Evolutionary conservation across 371 early-diverging fungal species (phyloP).

Genomic region (Mucor saturninus): DNA sequence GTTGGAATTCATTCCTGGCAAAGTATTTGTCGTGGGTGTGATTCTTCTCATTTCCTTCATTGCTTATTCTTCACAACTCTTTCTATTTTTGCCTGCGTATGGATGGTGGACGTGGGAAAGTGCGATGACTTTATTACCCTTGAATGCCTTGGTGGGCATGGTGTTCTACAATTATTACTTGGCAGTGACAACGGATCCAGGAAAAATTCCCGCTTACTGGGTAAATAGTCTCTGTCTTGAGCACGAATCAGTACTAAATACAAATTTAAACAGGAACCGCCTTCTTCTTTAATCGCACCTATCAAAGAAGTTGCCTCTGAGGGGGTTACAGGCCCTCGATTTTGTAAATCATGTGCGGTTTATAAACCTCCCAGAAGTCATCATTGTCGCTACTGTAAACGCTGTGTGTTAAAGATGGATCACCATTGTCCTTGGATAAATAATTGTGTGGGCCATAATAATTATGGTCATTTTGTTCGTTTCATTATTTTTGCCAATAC

Average conservation of each 20-base stretch:
- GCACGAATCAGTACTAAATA: too few species aligned
- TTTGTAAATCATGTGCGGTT: slow-evolving; percentile 72
- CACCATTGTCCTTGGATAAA: slow-evolving; percentile 98
- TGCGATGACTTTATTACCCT: slow-evolving; percentile 41
- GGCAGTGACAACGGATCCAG: slow-evolving; percentile 81
- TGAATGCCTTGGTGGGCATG: slow-evolving; percentile 70
- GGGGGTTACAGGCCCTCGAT: slow-evolving; percentile 61
- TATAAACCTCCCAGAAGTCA: slow-evolving; percentile 88
- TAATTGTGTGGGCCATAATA: slow-evolving; percentile 90
- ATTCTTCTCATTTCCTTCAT: slow-evolving; percentile 41
- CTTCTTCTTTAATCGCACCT: slow-evolving; percentile 31
- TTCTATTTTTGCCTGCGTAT: slow-evolving; percentile 41
- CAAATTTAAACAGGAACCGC: slow-evolving; percentile 38
- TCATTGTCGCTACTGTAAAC: slow-evolving; percentile 83
- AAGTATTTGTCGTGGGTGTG: slow-evolving; percentile 49
- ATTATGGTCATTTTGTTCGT: slow-evolving; percentile 88
- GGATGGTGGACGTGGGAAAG: slow-evolving; percentile 28
- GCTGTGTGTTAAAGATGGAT: slow-evolving; percentile 91
- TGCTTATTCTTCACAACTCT: slow-evolving; percentile 49
- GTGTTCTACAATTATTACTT: slow-evolving; percentile 85
- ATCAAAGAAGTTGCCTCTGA: slow-evolving; percentile 22
- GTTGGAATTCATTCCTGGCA: slow-evolving; percentile 51
- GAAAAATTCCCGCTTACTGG: slow-evolving; percentile 76
- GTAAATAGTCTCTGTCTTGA: slow-evolving; percentile 30
- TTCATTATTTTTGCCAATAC: slow-evolving; percentile 78